Percentiles rank a stretch among this genome's conserved stretches.
Conservation (phyloP, 805 yeast genomes). For the Pichia rugopelliculosa region DNA sequence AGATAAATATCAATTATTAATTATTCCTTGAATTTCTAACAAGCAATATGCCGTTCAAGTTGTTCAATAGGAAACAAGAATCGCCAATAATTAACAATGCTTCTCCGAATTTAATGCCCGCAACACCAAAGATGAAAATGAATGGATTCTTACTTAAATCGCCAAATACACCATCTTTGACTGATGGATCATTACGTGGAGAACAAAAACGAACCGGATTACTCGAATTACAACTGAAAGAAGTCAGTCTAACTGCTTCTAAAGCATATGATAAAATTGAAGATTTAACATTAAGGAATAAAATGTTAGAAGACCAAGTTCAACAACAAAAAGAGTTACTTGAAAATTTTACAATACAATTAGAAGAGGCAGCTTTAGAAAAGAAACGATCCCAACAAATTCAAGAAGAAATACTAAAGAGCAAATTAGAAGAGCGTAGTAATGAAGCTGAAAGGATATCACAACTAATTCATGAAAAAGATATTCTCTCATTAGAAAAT, state of each 20-base stretch:
- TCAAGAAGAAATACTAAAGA: constrained; percentile 8
- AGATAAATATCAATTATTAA: no score
- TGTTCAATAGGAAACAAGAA: not conserved
- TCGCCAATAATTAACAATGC: not conserved
- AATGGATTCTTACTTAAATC: not conserved
- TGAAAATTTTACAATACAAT: constrained; percentile 16
- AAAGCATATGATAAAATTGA: constrained; percentile 23
- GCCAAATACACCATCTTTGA: constrained; percentile 15
- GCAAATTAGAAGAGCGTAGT: not conserved
- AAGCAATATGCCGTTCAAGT: constrained; percentile 1
- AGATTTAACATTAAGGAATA: constrained; percentile 18
- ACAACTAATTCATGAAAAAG: constrained; percentile 4
- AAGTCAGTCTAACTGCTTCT: constrained; percentile 23
- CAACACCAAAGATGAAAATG: constrained; percentile 8
- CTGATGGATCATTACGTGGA: constrained; percentile 18
- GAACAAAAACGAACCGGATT: constrained; percentile 18
- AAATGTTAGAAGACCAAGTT: constrained; percentile 22
- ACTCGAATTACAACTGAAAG: constrained; percentile 18
- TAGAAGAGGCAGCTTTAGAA: constrained; percentile 11
- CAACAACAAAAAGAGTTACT: constrained; percentile 22
- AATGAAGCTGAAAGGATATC: not conserved
- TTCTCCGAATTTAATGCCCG: constrained; percentile 3
- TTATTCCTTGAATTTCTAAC: not conserved
- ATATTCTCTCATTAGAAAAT: constrained; percentile 1
- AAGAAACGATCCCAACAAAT: constrained; percentile 1